Base-by-base conservation (phyloP, 129 eudicot genomes). In the Silybum marianum region DNA sequence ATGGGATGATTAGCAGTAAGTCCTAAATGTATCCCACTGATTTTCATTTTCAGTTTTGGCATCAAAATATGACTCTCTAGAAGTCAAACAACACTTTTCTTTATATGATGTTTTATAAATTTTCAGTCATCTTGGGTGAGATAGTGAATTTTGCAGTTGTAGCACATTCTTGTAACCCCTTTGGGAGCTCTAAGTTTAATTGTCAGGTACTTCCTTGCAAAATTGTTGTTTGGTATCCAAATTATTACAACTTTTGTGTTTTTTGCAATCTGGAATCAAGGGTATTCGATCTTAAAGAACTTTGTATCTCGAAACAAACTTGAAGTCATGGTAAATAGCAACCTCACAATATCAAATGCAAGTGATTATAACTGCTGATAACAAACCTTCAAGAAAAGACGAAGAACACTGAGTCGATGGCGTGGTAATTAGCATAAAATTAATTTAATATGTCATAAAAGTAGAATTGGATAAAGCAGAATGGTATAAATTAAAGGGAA, bases 141-240 rank as follows among this genome's bases (percentile, higher is more conserved):
- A 69, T 83, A 71, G 97, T 95, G 9, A 95, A 95, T 60, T 95
- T 95, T 84, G 97, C 92, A 6, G 99, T 83, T 86, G 97, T 98
- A 1, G 99, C 99, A 73, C 62, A 88, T 95, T 81, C 97, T 95
- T 62, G 99, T 95, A 7, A 95, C 99, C 78, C 99, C 98, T 1
- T 72, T 95, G 85, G 98, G 98, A 81, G 99, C 99, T 70, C 77
- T 95, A 72, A 95, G 99, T 81, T 92, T 95, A 58, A 95, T 95
- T 80, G 90, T 95, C 91, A 95, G 99, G 99, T 95, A 87, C 13
- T 40, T 38, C 24, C 68, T 38, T 78, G 22, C 39, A 66, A 66
- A 19, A 19, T 23, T 71, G 48, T 28, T 9, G 58, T 14, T 46
- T 42, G 9, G 28, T 44, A 14, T 30, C 75, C 74, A 13, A 40